Conservation (phyloP, 495 filamentous ascomycete species). For the Massariosphaeria phaeospora region DNA sequence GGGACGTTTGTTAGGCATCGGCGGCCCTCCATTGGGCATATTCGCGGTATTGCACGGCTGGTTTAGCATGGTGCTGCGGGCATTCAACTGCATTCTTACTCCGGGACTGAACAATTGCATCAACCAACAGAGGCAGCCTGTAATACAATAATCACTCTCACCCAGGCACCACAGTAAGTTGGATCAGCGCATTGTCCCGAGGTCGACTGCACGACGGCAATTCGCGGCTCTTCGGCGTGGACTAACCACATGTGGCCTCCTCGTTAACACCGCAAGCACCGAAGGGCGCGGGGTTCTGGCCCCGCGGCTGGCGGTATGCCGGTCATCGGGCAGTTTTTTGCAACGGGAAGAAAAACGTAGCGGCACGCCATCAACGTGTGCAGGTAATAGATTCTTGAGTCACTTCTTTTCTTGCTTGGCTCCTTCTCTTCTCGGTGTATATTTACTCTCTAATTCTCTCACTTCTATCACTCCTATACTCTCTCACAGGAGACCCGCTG, state of each 20-base stretch:
- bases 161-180: too few relatives aligned
- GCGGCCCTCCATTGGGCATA: not conserved
- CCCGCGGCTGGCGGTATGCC: slow-evolving; percentile 10
- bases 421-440: not conserved
- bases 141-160: too few relatives aligned
- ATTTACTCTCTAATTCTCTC: not conserved
- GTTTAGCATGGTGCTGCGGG: not conserved
- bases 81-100: not conserved
- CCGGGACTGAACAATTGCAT: too few relatives aligned
- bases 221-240: not conserved
- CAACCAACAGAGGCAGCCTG: too few relatives aligned
- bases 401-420: not conserved
- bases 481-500: not conserved
- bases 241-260: not conserved
- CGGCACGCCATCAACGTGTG: not conserved
- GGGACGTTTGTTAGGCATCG: not conserved
- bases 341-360: not conserved
- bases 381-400: not conserved
- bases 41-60: slow-evolving; percentile 1
- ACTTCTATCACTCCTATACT: not conserved
- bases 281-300: slow-evolving; percentile 3
- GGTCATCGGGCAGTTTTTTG: not conserved
- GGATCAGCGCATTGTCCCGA: too few relatives aligned
- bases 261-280: not conserved
- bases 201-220: not conserved